Evolutionary conservation across 2,329 filamentous ascomycete genomes (phyloP).

Genomic region (Ascochyta fabae): DNA sequence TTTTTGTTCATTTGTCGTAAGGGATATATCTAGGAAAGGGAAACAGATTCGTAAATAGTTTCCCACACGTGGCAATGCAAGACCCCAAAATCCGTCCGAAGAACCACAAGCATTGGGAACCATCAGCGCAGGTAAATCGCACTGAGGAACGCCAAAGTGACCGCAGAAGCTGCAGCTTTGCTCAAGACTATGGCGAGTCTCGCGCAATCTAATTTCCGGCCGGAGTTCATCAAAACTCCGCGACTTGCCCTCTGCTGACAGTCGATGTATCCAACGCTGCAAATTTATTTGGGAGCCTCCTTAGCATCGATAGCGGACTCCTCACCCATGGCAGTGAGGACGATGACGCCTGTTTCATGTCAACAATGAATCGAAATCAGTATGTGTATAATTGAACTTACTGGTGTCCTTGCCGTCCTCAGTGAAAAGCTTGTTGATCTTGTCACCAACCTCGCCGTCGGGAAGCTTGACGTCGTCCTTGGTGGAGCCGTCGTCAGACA

Average conservation of each 20-base stretch:
- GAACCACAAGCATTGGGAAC: constrained; percentile 44
- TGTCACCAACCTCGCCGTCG: constrained; percentile 85
- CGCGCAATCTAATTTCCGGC: constrained; percentile 29
- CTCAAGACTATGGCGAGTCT: constrained; percentile 28
- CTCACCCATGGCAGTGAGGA: constrained; percentile 96
- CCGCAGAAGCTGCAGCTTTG: constrained; percentile 36
- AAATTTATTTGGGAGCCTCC: constrained; percentile 72
- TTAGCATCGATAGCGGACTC: constrained; percentile 91
- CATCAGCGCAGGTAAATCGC: constrained; percentile 39
- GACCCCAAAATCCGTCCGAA: constrained; percentile 47
- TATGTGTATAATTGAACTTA: constrained; percentile 61
- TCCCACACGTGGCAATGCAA: constrained; percentile 49
- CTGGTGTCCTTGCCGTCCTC: constrained; percentile 91
- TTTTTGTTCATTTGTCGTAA: constrained; percentile 47
- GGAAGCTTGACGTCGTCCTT: constrained; percentile 97
- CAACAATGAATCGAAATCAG: constrained; percentile 13
- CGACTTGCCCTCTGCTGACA: constrained; percentile 37
- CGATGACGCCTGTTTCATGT: constrained; percentile 74
- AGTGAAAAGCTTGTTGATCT: constrained; percentile 81
- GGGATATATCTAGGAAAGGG: constrained; percentile 44
- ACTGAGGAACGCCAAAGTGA: constrained; percentile 41
- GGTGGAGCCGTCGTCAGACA: constrained; percentile 82
- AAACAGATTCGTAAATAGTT: constrained; percentile 44
- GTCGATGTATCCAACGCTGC: constrained; percentile 32
- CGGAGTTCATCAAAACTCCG: constrained; percentile 35